A percentile compares a stretch with the other conserved stretches of the same genome.
phyloP scores from a whole-genome alignment of 768 basidiomycete species.

The Leccinum uliginosum region DNA sequence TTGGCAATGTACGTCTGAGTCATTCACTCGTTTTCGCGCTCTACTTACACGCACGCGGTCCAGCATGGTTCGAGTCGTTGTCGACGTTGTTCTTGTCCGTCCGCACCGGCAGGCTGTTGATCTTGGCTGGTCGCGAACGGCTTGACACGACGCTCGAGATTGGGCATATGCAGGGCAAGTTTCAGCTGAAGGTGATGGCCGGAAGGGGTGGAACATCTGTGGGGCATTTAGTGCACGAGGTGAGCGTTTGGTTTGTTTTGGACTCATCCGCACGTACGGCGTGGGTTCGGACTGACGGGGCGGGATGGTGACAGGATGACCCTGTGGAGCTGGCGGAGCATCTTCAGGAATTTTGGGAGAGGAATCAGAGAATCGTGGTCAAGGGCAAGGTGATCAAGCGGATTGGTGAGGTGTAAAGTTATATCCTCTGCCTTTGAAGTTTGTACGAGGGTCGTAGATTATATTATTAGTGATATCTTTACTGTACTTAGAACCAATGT shows the following conservation, averaged over 20 bases:
- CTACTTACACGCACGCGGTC: not conserved
- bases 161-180: constrained; percentile 95
- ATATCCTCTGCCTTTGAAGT: not conserved
- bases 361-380: constrained; percentile 74
- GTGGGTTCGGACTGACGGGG: not conserved
- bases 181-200: constrained; percentile 80
- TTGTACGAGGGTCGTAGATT: not conserved
- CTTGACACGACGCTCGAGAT: constrained; percentile 94
- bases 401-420: constrained; percentile 43
- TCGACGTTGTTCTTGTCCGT: constrained; percentile 75
- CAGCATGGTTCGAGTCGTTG: constrained; percentile 89
- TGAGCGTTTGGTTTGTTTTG: constrained; percentile 31
- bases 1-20: constrained; percentile 67
- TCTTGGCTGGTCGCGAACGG: constrained; percentile 90
- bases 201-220: constrained; percentile 48
- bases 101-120: constrained; percentile 78
- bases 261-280: not conserved
- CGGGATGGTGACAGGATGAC: constrained; percentile 58
- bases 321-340: constrained; percentile 77
- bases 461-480: not conserved
- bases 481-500: not conserved
- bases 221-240: constrained; percentile 95
- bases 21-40: not conserved
- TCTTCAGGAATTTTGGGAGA: constrained; percentile 83
- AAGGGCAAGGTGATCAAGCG: constrained; percentile 47